Base-by-base conservation (phyloP, 2,329 filamentous ascomycete genomes). In the Colletotrichum musicola region DNA sequence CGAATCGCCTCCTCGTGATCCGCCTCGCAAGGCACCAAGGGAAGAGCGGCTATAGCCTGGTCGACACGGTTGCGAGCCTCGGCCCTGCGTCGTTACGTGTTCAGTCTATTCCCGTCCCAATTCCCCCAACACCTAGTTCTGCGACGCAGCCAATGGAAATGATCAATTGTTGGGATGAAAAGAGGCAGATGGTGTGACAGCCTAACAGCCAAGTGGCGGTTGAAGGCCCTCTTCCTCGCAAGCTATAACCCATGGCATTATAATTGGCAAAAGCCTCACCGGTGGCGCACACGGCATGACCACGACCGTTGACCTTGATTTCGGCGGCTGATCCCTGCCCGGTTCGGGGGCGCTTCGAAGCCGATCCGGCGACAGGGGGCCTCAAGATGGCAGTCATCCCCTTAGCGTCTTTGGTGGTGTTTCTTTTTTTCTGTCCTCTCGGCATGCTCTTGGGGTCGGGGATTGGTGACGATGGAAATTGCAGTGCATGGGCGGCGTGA, bases 371-470 rank as follows among this genome's bases (percentile, higher is more conserved):
- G 61, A 58, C 54, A 55, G 55, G 65, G 65, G 40, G 35, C 2
- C 65, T 50, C 42, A 60, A 68, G 54, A 59, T 60, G 62, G 65
- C 44, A 65, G 62, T 65, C 61, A 56, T 44, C n/a, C 49, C 65
- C 65, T 68, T 68, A 68, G 65, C 61, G 61, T 13, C 7, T 50
- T 38, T 25, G 44, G 44, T 46, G 61, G n/a, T 50, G 49, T 10
- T 44, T 68, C 20, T 4, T 53, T 44, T 18, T 42, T 38, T 30
- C 13, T n/a, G 25, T 55, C n/a, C n/a, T 46, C 20, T 58, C 9
- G 46, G 42, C 27, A 13, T 25, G 10, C 13, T 53, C 27, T 50
- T 50, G 40, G 38, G 20, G 14, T 35, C 16, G 40, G 18, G 60
- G 16, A 53, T 59, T 64, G 60, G 60, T 35, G 40, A 55, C 42